Percentiles rank a stretch among this genome's conserved stretches.
Conservation (phyloP, 805 yeast genomes). For the Kazachstania viticola region DNA sequence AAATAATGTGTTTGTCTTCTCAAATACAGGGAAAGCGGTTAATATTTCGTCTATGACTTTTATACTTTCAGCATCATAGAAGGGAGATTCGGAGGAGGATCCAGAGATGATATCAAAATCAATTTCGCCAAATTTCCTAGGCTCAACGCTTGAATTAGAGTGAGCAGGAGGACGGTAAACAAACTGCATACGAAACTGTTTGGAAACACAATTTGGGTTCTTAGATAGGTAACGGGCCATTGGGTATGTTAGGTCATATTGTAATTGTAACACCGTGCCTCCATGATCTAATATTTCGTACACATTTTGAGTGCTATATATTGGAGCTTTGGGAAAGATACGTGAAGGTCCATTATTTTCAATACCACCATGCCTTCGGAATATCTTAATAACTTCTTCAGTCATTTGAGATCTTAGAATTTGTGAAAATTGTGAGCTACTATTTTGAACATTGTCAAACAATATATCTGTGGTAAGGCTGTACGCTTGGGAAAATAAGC, state of each 20-base stretch:
- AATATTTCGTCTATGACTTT: conserved; percentile 71
- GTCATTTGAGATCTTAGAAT: conserved; percentile 50
- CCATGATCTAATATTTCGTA: conserved; percentile 75
- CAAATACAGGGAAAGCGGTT: conserved; percentile 54
- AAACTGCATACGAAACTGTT: conserved; percentile 63
- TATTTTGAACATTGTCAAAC: conserved; percentile 43
- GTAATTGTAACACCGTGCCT: conserved; percentile 81
- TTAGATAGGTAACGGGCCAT: conserved; percentile 76
- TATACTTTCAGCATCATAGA: conserved; percentile 80
- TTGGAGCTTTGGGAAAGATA: conserved; percentile 73
- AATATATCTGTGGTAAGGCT: conserved; percentile 74
- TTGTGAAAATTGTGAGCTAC: conserved; percentile 33
- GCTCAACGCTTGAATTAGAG: conserved; percentile 49
- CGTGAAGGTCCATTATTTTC: conserved; percentile 55
- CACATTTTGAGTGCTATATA: conserved; percentile 51
- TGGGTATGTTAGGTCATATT: conserved; percentile 84
- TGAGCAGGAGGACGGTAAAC: conserved; percentile 63
- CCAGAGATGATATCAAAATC: conserved; percentile 71
- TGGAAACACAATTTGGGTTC: conserved; percentile 32
- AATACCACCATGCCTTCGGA: conserved; percentile 77
- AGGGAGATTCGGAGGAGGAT: conserved; percentile 35
- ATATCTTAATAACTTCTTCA: conserved; percentile 48
- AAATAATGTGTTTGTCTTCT: conserved; percentile 42
- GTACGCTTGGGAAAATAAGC: conserved; percentile 76
- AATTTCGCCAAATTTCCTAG: conserved; percentile 66